phyloP scores from a whole-genome alignment of 768 basidiomycete species.

The Boletus sp. region DNA sequence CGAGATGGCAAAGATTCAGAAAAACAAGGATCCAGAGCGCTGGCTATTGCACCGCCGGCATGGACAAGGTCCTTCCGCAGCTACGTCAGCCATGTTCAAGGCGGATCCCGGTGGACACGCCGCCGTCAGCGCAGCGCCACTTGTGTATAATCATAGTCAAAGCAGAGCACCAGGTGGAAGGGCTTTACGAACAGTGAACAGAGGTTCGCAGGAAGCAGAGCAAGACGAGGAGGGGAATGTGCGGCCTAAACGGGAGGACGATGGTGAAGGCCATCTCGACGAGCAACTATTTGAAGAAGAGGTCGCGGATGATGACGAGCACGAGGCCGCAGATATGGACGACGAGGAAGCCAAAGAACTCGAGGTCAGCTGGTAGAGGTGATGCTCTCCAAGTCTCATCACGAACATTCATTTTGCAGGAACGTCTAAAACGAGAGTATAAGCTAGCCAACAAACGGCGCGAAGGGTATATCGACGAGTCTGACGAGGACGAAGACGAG shows the following conservation, averaged over 20 bases:
- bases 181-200: slow-evolving; percentile 64
- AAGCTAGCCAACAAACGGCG: slow-evolving; percentile 71
- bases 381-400: not conserved
- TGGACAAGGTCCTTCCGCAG: slow-evolving; percentile 56
- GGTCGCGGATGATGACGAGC: slow-evolving; percentile 86
- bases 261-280: slow-evolving; percentile 77
- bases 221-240: slow-evolving; percentile 65
- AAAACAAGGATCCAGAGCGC: slow-evolving; percentile 71
- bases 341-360: slow-evolving; percentile 85
- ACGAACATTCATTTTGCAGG: slow-evolving; percentile 40
- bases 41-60: slow-evolving; percentile 64
- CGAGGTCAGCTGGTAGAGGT: slow-evolving; percentile 48
- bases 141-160: slow-evolving; percentile 47
- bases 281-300: slow-evolving; percentile 82
- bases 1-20: slow-evolving; percentile 46
- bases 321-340: slow-evolving; percentile 64
- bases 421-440: slow-evolving; percentile 81
- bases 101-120: slow-evolving; percentile 51
- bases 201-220: slow-evolving; percentile 55
- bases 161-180: slow-evolving; percentile 71
- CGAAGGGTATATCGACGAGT: slow-evolving; percentile 67
- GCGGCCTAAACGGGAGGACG: slow-evolving; percentile 56
- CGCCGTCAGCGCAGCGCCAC: slow-evolving; percentile 39
- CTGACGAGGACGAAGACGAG: slow-evolving; percentile 68
- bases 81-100: slow-evolving; percentile 68